phyloP scores from a whole-genome alignment of 345 rosid genomes.

The Lumnitzera racemosa region DNA sequence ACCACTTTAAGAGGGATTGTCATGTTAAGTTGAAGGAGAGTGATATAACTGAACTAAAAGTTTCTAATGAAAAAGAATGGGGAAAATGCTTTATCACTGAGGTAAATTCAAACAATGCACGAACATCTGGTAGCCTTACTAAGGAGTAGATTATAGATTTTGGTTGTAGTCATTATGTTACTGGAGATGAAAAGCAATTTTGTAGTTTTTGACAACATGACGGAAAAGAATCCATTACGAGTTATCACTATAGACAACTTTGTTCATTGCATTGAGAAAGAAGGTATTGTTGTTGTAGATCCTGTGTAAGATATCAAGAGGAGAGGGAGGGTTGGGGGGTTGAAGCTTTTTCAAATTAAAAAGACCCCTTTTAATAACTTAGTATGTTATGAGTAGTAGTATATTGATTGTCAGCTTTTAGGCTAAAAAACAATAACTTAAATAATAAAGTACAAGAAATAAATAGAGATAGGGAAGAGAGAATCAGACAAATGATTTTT shows the following conservation, averaged over 20 bases:
- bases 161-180: slow-evolving; percentile 13
- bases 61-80: neutral
- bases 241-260: slow-evolving; percentile 1
- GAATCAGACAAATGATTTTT: too few species aligned
- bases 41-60: neutral
- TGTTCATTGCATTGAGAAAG: slow-evolving; percentile 1
- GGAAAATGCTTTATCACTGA: neutral
- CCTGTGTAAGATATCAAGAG: too few species aligned
- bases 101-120: too few species aligned
- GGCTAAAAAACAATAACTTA: too few species aligned
- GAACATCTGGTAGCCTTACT: neutral
- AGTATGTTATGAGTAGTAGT: too few species aligned
- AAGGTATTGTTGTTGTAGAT: too few species aligned
- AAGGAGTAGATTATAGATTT: slow-evolving; percentile 11
- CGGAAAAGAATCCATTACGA: slow-evolving; percentile 1
- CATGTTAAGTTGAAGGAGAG: slow-evolving; percentile 7
- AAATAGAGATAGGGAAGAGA: too few species aligned
- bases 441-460: too few species aligned
- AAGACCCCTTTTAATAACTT: too few species aligned
- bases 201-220: slow-evolving; percentile 3
- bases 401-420: too few species aligned
- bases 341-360: too few species aligned
- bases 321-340: too few species aligned
- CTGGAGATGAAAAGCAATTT: slow-evolving; percentile 8
- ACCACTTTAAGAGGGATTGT: slow-evolving; percentile 5